Evolutionary conservation across 306 rosid species (phyloP), one percentile per base, ranked within the genome.

Genomic region (Erythrophleum fordii): DNA sequence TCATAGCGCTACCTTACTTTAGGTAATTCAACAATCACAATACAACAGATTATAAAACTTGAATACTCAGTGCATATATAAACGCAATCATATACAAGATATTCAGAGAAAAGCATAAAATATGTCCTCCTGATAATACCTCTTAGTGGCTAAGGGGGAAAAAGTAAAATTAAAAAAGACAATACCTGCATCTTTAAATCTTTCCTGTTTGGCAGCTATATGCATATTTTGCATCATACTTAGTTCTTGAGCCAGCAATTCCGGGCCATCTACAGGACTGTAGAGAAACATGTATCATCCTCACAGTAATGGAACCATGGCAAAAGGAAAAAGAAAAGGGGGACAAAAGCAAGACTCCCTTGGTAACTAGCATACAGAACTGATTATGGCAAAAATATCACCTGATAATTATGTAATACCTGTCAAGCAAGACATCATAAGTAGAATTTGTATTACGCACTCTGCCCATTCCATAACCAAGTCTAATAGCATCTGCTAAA

Each of bases 151-250:
- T 4, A 5, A 5, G 9, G 42, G 42, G 42, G 9, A 7, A 5
- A 39, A 7, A 1, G 42, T 0, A 0, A 0, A 5, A 0, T 1
- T 0, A 1, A 39, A 39, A 39, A 39, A 12, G 4, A 11, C 11
- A 45, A 52, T 86, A 96, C 99, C 99, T 87, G 99, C 99, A 48
- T 93, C 99, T 60, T 81, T 77, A 85, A 92, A 96, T 82, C 93
- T 90, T 88, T 96, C 99, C 83, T 83, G 93, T 77, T 79, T 83
- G 72, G 92, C 85, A 81, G 99, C 98, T 55, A 83, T 66, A 69
- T 88, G 82, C 85, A 96, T 88, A 34, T 89, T 92, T 80, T 80
- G 90, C 85, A 96, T 84, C 94, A 95, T 85, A 85, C 77, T 77
- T 60, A 96, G 90, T 83, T 96, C 99, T 82, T 92, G 86, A 29